Evolutionary conservation across 2,329 filamentous ascomycete genomes (phyloP).

Genomic region (Cryoendolithus antarcticus): DNA sequence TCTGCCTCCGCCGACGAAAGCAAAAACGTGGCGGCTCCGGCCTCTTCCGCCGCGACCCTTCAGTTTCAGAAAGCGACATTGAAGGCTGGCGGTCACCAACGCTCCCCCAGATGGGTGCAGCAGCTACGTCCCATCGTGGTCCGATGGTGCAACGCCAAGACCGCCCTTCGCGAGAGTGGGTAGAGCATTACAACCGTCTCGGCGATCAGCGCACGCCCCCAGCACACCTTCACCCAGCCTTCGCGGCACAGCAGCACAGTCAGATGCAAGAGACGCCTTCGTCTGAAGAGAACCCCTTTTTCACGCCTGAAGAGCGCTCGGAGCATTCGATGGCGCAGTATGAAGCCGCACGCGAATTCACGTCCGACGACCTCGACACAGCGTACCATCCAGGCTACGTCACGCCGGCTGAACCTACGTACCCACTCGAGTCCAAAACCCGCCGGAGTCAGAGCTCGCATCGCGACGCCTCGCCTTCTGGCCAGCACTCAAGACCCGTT

Average conservation of each 20-base stretch:
- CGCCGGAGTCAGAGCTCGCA: slow-evolving; percentile 3
- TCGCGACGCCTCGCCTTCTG: slow-evolving; percentile 1
- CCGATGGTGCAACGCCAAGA: slow-evolving; percentile 2
- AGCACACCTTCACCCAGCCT: slow-evolving; percentile 4
- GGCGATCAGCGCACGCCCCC: slow-evolving; percentile 4
- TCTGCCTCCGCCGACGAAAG: slow-evolving; percentile 8
- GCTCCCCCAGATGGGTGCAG: slow-evolving; percentile 4
- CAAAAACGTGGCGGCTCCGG: slow-evolving; percentile 3
- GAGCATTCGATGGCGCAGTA: background rate
- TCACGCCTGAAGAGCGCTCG: slow-evolving; percentile 1
- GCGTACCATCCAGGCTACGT: slow-evolving; percentile 5
- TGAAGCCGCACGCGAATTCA: background rate
- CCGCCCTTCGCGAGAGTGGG: slow-evolving; percentile 3
- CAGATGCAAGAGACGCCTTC: background rate
- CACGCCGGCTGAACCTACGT: background rate
- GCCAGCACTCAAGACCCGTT: slow-evolving; percentile 1
- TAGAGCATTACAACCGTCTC: slow-evolving; percentile 5
- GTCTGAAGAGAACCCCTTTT: slow-evolving; percentile 4
- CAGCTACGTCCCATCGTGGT: background rate
- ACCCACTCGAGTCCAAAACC: slow-evolving; percentile 1
- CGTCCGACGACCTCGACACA: background rate
- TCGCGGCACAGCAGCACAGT: background rate
- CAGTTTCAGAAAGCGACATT: slow-evolving; percentile 3
- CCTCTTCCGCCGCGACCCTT: slow-evolving; percentile 1
- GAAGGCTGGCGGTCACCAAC: slow-evolving; percentile 2